phyloP scores from a whole-genome alignment of 2,329 filamentous ascomycete species.

The Ceratocystis lukuohia region DNA sequence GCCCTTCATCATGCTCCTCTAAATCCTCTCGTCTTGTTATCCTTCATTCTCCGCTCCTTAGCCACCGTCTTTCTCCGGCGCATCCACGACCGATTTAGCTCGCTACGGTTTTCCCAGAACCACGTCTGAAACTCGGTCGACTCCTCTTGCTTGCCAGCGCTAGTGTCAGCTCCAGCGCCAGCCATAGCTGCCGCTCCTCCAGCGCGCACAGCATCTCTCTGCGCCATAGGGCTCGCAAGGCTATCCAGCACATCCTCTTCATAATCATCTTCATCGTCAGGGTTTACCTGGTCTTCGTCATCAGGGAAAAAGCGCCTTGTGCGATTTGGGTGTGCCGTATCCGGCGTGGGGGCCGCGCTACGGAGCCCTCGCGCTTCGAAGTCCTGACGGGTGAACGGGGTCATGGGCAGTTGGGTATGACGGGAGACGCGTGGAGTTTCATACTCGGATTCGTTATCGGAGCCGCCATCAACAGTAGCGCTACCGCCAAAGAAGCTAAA shows the following conservation, averaged over 20 bases:
- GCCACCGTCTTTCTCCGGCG: conserved; percentile 46
- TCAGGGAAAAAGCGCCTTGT: conserved; percentile 46
- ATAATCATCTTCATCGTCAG: conserved; percentile 27
- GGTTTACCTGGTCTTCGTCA: conserved; percentile 35
- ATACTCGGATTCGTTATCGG: conserved; percentile 29
- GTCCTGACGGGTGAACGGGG: conserved; percentile 70
- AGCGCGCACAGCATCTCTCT: conserved; percentile 18
- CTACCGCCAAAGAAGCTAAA: conserved; percentile 66
- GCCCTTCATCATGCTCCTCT: conserved; percentile 1
- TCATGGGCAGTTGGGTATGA: conserved; percentile 47
- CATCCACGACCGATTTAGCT: conserved; percentile 54
- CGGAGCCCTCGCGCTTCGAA: conserved; percentile 60
- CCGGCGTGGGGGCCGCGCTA: conserved; percentile 86
- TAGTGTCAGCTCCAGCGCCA: not conserved
- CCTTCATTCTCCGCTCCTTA: conserved; percentile 54
- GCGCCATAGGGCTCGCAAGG: conserved; percentile 9
- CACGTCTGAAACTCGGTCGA: conserved; percentile 48
- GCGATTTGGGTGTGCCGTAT: conserved; percentile 66
- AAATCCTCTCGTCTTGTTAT: conserved; percentile 43
- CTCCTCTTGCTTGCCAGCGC: conserved; percentile 20
- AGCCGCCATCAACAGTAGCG: conserved; percentile 37
- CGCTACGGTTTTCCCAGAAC: conserved; percentile 55
- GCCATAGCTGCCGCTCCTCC: conserved; percentile 18
- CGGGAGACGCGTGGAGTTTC: conserved; percentile 17
- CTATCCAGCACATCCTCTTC: conserved; percentile 23